phyloP scores from a whole-genome alignment of 1,284 basidiomycete genomes.

The Rhodotorula sp. region DNA sequence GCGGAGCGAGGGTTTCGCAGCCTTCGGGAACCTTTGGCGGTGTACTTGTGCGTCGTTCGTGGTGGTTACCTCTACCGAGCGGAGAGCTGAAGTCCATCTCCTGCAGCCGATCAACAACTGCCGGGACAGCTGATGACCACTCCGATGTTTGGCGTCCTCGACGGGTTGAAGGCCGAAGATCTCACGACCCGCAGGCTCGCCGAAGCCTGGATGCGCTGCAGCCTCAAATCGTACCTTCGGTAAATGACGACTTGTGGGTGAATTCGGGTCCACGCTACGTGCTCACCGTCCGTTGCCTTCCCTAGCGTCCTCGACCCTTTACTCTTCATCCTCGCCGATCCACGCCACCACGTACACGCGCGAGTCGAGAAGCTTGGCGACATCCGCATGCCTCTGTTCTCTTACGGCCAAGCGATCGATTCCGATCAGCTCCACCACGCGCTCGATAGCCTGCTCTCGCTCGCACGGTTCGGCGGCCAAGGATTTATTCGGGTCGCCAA shows the following conservation, averaged over 20 bases:
- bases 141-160: slow-evolving; percentile 82
- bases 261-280: not conserved
- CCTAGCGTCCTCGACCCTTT: slow-evolving; percentile 80
- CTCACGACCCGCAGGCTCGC: slow-evolving; percentile 70
- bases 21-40: slow-evolving; percentile 90
- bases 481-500: slow-evolving; percentile 72
- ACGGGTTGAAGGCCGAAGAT: slow-evolving; percentile 72
- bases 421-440: slow-evolving; percentile 64
- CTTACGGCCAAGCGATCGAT: slow-evolving; percentile 73
- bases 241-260: slow-evolving; percentile 48
- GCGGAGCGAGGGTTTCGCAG: slow-evolving; percentile 61
- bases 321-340: slow-evolving; percentile 72
- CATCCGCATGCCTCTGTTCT: slow-evolving; percentile 63
- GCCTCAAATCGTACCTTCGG: slow-evolving; percentile 84
- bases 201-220: slow-evolving; percentile 94
- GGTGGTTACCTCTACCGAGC: fast-evolving
- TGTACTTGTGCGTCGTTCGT: slow-evolving; percentile 63
- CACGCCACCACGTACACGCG: slow-evolving; percentile 60
- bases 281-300: slow-evolving; percentile 58
- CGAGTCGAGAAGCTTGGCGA: slow-evolving; percentile 59
- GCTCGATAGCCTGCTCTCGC: slow-evolving; percentile 69
- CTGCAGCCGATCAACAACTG: slow-evolving; percentile 69
- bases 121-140: slow-evolving; percentile 78
- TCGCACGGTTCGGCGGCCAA: slow-evolving; percentile 82
- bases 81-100: not conserved